Base-by-base conservation (phyloP, 352 stramenopile species). In the Globisporangium ultimum region DNA sequence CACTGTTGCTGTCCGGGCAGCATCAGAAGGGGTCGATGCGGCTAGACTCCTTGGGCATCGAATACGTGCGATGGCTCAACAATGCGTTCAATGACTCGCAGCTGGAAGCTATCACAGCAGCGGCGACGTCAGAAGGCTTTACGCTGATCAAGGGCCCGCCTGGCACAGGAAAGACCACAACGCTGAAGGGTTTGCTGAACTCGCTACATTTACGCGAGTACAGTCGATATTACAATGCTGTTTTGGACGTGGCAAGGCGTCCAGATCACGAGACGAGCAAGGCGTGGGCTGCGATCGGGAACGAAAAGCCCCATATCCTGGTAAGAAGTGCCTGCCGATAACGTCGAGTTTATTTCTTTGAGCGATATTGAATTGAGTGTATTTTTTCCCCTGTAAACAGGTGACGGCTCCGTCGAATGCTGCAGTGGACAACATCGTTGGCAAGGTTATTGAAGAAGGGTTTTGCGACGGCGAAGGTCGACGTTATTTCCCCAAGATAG, bases 341-440 rank as follows among this genome's bases (percentile, higher is more conserved):
- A 13, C 14, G 45, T 36, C 22, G 22, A 2, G 7, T 42, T 18
- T 32, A 6, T 18, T 17, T 32, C 5, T 48, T 7, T 20, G n/a
- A 18, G 14, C 18, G 12, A 41, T 49, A 14, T 36, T 21, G 8
- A 56, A 20, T n/a, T 28, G 12, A 3, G 2, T 55, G 28, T 21
- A 0, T 45, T 5, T 2, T n/a, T n/a, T n/a, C n/a, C n/a, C 13
- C 38, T 53, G 0, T 12, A 3, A 47, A 34, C 24, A 89, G 80
- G 80, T 98, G 22, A 91, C 87, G 12, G 94, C 96, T 12, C 96
- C 95, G 12, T 98, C 91, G 22, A 99, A 99, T 76, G 93, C 91
- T 58, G 96, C 95, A 18, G 91, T 98, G 1, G 96, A 99, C 61
- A 98, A 98, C 63, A 94, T 99, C 36, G 93, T 98, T 42, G 74